Base-by-base conservation (phyloP, 1,284 basidiomycete species). In the Coniferiporia sulphurascens region DNA sequence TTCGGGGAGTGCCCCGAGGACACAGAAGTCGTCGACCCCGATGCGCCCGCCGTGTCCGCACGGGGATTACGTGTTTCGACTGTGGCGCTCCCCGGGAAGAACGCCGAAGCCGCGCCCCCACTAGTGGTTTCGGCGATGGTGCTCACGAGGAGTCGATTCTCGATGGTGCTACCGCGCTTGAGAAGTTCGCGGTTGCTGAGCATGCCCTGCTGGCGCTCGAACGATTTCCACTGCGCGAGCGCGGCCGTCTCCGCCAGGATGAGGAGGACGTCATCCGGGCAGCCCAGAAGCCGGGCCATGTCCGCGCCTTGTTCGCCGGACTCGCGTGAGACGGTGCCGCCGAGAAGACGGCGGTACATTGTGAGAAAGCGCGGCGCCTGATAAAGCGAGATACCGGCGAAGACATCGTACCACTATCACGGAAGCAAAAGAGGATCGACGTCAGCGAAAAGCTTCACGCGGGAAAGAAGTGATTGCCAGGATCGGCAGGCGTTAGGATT, bases 181-280 rank as follows among this genome's bases (percentile, higher is more conserved):
- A 91, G 77, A 21, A 91, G 78, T 64, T 91, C 87, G 60, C 83
- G 81, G 68, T 81, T 77, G 72, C 87, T 90, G 61, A 91, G 74
- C 41, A 80, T 79, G 46, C 76, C 78, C 62, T 77, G 72, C 43
- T 62, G 56, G 19, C 56, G 62, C 69, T 86, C 85, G 61, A 75
- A 74, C 22, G 74, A 71, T 71, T 90, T 91, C 91, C 91, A 92
- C 65, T 84, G 80, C 10, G 86, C 82, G n/a, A 93, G 78, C 1
- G 80, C 79, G 10, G 86, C 83, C 13, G 83, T 81, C 68, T 91
- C 88, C 17, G 85, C 89, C 55, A 92, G 79, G 32, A 84, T 86
- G 56, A 92, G 80, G 66, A 92, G 72, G 22, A 85, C 84, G 63
- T 83, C 83, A 68, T 91, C 86, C 2, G 88, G 85, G 73, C 88